These are phyloP conservation scores for Fusarium napiforme DNA, from an alignment of 2,329 filamentous ascomycete genomes.

Conservation along the genomic window DNA sequence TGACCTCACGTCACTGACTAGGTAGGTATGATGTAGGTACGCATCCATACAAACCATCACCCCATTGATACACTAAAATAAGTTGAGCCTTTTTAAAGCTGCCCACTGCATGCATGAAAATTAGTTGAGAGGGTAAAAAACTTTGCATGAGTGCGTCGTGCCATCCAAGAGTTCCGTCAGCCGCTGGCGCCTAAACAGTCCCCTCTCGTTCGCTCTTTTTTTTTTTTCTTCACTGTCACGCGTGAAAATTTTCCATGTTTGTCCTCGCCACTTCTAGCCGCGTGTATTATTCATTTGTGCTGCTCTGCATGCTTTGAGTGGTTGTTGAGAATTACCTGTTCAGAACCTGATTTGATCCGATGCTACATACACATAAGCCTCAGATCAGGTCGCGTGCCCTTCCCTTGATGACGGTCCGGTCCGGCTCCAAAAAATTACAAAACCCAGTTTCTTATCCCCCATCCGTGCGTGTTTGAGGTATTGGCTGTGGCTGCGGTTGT, in stretches of 20 bases:
- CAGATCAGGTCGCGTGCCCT: slow-evolving; percentile 26
- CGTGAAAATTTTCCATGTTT: slow-evolving; percentile 16
- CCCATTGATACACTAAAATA: background rate
- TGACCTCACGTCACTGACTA: slow-evolving; percentile 14
- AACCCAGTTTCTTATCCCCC: slow-evolving; percentile 6
- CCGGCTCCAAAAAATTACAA: slow-evolving; percentile 15
- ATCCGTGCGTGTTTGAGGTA: slow-evolving; percentile 9
- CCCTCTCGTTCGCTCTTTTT: background rate
- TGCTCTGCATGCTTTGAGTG: slow-evolving; percentile 13
- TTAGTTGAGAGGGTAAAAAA: background rate
- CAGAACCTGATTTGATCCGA: slow-evolving; percentile 16
- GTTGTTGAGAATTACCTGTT: slow-evolving; percentile 12
- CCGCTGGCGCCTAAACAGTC: slow-evolving; percentile 27
- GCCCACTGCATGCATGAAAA: background rate
- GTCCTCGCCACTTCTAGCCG: slow-evolving; percentile 28
- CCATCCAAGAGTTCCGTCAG: slow-evolving; percentile 10
- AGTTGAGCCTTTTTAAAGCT: background rate
- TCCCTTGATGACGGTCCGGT: slow-evolving; percentile 21
- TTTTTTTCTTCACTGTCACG: slow-evolving; percentile 7
- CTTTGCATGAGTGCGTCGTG: background rate
- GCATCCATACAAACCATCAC: background rate
- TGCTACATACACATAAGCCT: slow-evolving; percentile 11
- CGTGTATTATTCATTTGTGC: slow-evolving; percentile 13
- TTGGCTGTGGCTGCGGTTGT: slow-evolving; percentile 17
- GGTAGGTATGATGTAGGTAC: background rate